Evolutionary conservation across 306 rosid genomes (phyloP).

Genomic region (Rosa persica): DNA sequence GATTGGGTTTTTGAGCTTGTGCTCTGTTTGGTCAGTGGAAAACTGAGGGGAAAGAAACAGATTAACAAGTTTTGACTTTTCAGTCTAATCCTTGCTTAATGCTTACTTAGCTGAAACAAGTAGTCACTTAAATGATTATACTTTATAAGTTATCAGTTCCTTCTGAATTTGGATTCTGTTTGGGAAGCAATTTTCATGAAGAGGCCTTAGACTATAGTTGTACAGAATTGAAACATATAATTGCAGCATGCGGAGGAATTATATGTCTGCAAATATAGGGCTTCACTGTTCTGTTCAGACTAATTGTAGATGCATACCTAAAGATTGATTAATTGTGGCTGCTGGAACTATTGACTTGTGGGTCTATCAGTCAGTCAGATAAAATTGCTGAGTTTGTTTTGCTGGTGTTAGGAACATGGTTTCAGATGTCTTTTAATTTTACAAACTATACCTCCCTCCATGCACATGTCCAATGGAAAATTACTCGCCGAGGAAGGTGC

Average conservation of each 20-base stretch:
- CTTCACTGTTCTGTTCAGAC: background rate
- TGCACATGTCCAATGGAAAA: no score
- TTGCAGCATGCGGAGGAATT: background rate
- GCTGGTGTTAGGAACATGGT: constrained; percentile 35
- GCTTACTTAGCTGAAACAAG: background rate
- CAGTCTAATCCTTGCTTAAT: background rate
- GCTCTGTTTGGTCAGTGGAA: constrained; percentile 14
- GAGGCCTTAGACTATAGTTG: background rate
- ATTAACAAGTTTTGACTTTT: background rate
- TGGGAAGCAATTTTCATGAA: background rate
- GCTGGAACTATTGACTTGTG: background rate
- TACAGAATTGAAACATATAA: background rate
- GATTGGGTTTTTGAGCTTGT: constrained; percentile 2
- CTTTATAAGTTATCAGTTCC: background rate
- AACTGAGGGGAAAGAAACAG: background rate
- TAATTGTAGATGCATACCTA: background rate
- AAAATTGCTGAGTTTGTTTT: background rate
- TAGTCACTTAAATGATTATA: background rate
- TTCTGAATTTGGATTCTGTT: background rate
- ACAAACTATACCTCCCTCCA: no score
- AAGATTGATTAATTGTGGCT: background rate
- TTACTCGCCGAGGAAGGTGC: no score
- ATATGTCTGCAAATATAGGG: background rate
- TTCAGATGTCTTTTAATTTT: constrained; percentile 26
- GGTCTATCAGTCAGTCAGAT: background rate